Evolutionary conservation across 768 basidiomycete genomes (phyloP).

Genomic region (Pulveroboletus sp.): DNA sequence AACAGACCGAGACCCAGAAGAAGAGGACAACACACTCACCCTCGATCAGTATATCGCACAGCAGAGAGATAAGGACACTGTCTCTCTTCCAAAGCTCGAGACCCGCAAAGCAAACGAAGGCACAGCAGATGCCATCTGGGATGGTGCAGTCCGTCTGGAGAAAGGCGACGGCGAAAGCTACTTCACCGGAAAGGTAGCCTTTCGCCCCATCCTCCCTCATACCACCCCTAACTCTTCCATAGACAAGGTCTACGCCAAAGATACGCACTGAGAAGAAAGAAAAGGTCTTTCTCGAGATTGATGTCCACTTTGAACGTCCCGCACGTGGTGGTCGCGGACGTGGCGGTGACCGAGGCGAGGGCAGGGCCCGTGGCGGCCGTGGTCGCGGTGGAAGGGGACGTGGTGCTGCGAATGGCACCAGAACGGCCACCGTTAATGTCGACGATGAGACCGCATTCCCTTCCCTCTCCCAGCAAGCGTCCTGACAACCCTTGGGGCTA

Average conservation of each 20-base stretch:
- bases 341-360: conserved; percentile 45
- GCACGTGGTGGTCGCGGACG: conserved; percentile 57
- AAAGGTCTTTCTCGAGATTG: conserved; percentile 90
- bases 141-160: conserved; percentile 60
- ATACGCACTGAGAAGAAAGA: conserved; percentile 76
- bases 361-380: conserved; percentile 42
- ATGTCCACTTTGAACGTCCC: conserved; percentile 83
- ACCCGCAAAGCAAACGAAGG: conserved; percentile 75
- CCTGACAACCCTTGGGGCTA: conserved; percentile 3
- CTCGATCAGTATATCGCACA: conserved; percentile 90
- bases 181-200: conserved; percentile 83
- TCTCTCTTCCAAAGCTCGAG: conserved; percentile 74
- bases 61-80: conserved; percentile 56
- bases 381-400: conserved; percentile 41
- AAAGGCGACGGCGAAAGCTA: conserved; percentile 70
- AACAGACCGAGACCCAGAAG: conserved; percentile 64
- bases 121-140: conserved; percentile 62
- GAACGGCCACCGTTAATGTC: conserved; percentile 52
- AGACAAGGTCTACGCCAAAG: conserved; percentile 68
- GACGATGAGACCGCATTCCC: conserved; percentile 88
- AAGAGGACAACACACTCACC: conserved; percentile 91
- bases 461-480: conserved; percentile 54
- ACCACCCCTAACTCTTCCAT: conserved; percentile 1
- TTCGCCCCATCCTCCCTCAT: neutral
- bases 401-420: conserved; percentile 38